Conservation (phyloP, 306 rosid species). For the Rosa rugosa region DNA sequence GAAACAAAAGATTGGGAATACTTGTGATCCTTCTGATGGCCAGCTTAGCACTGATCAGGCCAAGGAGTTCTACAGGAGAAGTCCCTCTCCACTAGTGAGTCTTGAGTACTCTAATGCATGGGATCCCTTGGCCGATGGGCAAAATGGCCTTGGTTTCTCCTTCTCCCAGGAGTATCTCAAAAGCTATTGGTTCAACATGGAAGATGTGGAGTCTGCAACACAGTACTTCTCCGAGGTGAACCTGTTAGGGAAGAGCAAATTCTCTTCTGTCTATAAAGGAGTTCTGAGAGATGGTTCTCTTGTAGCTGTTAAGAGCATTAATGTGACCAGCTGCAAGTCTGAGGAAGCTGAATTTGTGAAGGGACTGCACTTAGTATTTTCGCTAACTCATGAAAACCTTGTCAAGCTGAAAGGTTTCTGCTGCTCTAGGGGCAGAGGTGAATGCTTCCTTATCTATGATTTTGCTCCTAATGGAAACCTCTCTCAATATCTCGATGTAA, state of each 20-base stretch:
- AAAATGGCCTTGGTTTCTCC: slow-evolving; percentile 45
- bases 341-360: slow-evolving; percentile 80
- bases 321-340: slow-evolving; percentile 70
- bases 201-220: slow-evolving; percentile 93
- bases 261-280: slow-evolving; percentile 84
- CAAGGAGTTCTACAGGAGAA: slow-evolving; percentile 53
- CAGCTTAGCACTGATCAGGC: slow-evolving; percentile 65
- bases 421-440: slow-evolving; percentile 89
- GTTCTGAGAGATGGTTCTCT: slow-evolving; percentile 80
- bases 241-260: slow-evolving; percentile 66
- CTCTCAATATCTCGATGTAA: slow-evolving; percentile 64
- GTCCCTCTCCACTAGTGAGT: slow-evolving; percentile 80
- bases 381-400: slow-evolving; percentile 76
- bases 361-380: slow-evolving; percentile 62
- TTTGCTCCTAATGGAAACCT: slow-evolving; percentile 66
- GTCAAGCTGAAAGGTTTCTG: slow-evolving; percentile 85
- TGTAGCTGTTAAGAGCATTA: slow-evolving; percentile 74
- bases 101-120: slow-evolving; percentile 75
- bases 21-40: slow-evolving; percentile 51
- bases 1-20: slow-evolving; percentile 68
- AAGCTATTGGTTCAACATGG: slow-evolving; percentile 63
- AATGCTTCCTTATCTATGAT: slow-evolving; percentile 84
- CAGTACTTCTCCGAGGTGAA: slow-evolving; percentile 75
- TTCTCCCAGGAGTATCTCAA: slow-evolving; percentile 49
- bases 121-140: slow-evolving; percentile 60